A percentile compares a stretch with the other conserved stretches of the same genome.
phyloP scores from a whole-genome alignment of 1,284 basidiomycete species.

The Paramarasmius palmivorus region DNA sequence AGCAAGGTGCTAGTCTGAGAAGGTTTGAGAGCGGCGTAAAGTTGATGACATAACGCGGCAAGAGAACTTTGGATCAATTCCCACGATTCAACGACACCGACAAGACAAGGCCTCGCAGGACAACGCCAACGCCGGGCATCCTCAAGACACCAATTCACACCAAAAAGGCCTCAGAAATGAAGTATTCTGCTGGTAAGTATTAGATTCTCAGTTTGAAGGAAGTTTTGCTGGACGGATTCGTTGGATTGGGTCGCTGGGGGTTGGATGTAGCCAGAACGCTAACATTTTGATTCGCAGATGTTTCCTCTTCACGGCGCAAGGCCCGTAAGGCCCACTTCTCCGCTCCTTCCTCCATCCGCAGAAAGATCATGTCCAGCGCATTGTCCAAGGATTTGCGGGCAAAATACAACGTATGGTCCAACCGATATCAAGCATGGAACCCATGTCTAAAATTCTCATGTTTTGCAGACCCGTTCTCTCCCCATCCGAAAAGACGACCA shows the following conservation, averaged over 20 bases:
- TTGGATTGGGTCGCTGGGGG: conserved; percentile 25
- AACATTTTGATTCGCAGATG: conserved; percentile 48
- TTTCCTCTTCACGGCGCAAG: conserved; percentile 92
- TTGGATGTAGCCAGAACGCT: too few species aligned
- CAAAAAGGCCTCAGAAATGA: too few species aligned
- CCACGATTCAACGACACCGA: background rate
- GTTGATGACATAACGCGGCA: too few species aligned
- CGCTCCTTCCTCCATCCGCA: conserved; percentile 90
- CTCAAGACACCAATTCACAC: background rate
- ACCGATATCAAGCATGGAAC: conserved; percentile 11
- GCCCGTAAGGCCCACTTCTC: conserved; percentile 95
- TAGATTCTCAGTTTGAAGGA: too few species aligned
- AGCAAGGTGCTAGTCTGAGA: too few species aligned
- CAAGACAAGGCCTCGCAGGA: background rate
- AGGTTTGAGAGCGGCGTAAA: too few species aligned
- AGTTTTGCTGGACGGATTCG: conserved; percentile 24
- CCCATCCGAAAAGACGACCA: conserved; percentile 99
- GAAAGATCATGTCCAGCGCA: conserved; percentile 97
- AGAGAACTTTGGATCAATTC: background rate
- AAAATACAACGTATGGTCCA: conserved; percentile 82
- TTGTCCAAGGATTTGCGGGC: conserved; percentile 93
- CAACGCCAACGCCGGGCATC: background rate
- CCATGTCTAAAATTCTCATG: background rate
- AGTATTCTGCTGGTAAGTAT: too few species aligned
- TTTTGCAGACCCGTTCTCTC: conserved; percentile 78